Base-by-base conservation (phyloP, 768 basidiomycete genomes). In the Lentinus brumalis region DNA sequence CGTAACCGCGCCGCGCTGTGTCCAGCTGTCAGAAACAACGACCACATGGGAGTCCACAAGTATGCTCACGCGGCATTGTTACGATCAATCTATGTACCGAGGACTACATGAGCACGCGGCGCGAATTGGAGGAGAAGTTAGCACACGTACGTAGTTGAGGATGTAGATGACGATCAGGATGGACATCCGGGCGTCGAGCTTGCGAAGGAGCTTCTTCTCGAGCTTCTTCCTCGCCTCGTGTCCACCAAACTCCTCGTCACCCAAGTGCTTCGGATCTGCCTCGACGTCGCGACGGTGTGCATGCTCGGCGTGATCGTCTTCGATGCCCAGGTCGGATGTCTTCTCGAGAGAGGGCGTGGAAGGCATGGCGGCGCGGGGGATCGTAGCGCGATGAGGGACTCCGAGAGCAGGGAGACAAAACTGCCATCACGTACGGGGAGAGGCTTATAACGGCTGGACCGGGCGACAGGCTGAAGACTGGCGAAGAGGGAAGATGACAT, bases 1-100 rank as follows among this genome's bases (percentile, higher is more conserved):
- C 83, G 80, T 44, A 91, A 76, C 55, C 91, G 80, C 35, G 89
- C 91, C 11, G 88, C 89, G 46, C 90, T 90, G 64, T 7, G 30
- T 4, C 14, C 21, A 6, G 26, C 41, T 35, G 41, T 32, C 29
- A 57, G 16, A 44, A 2, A 18, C 16, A 10, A 6, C 18, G 15
- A 15, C 4, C 26, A 16, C 15, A 11, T n/a, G 29, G 16, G 29
- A 30, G 10, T 31, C 31, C 11, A 35, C 8, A 54, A 45, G 30
- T 54, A 11, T 26, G 71, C 79, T 62, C 71, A 88, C 87, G 82
- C 77, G 38, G 80, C 87, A 67, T 89, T 89, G 67, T 89, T 91
- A 38, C 89, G 79, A 70, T 91, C 89, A 57, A 91, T 82, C 82
- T 88, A 46, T 16, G 9, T 9, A 62, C 29, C 39, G 18, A 53